phyloP scores from a whole-genome alignment of 2,329 filamentous ascomycete genomes.

The Penicillium olsonii region DNA sequence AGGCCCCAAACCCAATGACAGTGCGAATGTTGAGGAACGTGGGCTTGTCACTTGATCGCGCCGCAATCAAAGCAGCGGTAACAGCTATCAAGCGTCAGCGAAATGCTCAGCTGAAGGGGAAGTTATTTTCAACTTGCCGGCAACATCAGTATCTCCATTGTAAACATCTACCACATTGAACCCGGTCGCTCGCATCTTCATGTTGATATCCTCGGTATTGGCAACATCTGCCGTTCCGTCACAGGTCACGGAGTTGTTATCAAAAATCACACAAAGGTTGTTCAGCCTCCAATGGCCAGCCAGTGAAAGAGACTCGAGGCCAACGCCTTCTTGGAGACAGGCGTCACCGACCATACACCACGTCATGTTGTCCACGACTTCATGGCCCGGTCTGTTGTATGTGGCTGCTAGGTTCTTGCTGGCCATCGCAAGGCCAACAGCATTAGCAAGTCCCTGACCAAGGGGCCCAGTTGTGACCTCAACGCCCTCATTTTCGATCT shows the following conservation, averaged over 20 bases:
- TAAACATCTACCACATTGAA: conserved; percentile 58
- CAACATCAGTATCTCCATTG: conserved; percentile 56
- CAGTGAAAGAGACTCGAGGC: conserved; percentile 56
- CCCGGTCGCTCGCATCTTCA: conserved; percentile 59
- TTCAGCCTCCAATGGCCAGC: conserved; percentile 57
- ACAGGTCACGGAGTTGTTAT: conserved; percentile 61
- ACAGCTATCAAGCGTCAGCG: conserved; percentile 10
- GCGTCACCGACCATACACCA: conserved; percentile 62
- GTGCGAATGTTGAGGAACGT: conserved; percentile 61
- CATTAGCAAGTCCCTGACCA: conserved; percentile 61
- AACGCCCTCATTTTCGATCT: conserved; percentile 59
- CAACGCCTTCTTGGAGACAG: conserved; percentile 59
- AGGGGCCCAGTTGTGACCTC: conserved; percentile 63
- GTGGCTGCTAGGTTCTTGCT: conserved; percentile 57
- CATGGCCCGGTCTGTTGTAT: conserved; percentile 54
- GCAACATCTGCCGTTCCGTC: conserved; percentile 57
- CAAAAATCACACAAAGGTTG: conserved; percentile 59
- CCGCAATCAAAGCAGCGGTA: conserved; percentile 40
- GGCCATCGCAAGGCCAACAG: conserved; percentile 61
- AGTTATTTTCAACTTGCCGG: conserved; percentile 24
- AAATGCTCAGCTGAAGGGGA: background rate
- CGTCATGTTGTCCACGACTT: conserved; percentile 53
- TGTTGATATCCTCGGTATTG: conserved; percentile 58
- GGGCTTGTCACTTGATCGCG: conserved; percentile 49
- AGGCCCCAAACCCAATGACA: conserved; percentile 56